Evolutionary conservation across 495 filamentous ascomycete genomes (phyloP).

Genomic region (Diplogelasinospora grovesii): DNA sequence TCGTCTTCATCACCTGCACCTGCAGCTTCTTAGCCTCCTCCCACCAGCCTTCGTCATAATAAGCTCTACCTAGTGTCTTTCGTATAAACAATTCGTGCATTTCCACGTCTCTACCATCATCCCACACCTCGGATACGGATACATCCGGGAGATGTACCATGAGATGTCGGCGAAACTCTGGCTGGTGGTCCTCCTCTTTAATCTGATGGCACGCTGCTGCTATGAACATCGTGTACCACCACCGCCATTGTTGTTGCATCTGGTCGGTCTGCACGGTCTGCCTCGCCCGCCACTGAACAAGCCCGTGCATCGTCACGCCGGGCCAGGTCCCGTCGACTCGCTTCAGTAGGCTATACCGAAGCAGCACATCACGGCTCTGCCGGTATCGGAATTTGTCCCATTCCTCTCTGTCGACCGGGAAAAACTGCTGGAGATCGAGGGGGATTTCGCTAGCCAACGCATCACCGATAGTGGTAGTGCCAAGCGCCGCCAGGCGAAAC

Average conservation of each 20-base stretch:
- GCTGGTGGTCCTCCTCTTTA: slow-evolving; percentile 9
- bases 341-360: slow-evolving; percentile 21
- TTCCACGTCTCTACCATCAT: neutral
- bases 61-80: slow-evolving; percentile 6
- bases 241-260: slow-evolving; percentile 7
- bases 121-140: neutral
- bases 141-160: slow-evolving; percentile 15
- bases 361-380: slow-evolving; percentile 16
- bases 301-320: slow-evolving; percentile 21
- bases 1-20: no score
- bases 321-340: slow-evolving; percentile 15
- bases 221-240: slow-evolving; percentile 9
- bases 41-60: no score
- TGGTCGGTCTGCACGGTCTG: slow-evolving; percentile 9
- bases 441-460: slow-evolving; percentile 10
- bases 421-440: slow-evolving; percentile 9
- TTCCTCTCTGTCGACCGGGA: slow-evolving; percentile 11
- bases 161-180: slow-evolving; percentile 20
- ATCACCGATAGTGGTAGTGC: slow-evolving; percentile 6
- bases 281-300: slow-evolving; percentile 21
- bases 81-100: neutral
- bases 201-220: slow-evolving; percentile 9
- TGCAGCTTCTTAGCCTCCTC: no score
- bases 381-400: slow-evolving; percentile 23
- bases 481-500: slow-evolving; percentile 16